Evolutionary conservation across 345 rosid species (phyloP), one percentile per base, ranked within the genome.

Genomic region (Excoecaria cochinchinensis): DNA sequence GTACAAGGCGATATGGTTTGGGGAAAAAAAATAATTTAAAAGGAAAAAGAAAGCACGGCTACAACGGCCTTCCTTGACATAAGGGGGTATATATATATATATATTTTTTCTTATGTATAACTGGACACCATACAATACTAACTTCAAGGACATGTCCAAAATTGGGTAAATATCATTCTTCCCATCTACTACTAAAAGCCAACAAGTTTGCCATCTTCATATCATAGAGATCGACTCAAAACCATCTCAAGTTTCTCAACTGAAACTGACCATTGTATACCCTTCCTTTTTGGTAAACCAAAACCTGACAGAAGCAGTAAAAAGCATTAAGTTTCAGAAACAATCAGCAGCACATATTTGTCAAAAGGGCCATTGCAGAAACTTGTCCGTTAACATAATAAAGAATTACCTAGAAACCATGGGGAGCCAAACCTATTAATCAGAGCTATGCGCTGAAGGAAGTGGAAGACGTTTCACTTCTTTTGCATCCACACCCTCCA

Each of bases 61-160:
- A 36, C 25, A 22, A 57, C 14, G 55, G 52, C 80, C 76, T 78
- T 44, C 42, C 69, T 48, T 22, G 11, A 44, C 57, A 12, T 58
- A 48, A 25, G 16, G 19, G 73, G 25, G 25, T 76, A 38, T 57
- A 71, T 62, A 64, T 31, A 22, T 56, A 62, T 71, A 70, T 77
- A 70, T 46, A 66, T 75, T 55, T 63, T 50, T 53, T 10, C 11
- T 19, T 72, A 67, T 67, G 69, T 72, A 78, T 78, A 77, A 72
- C 55, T 72, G 72, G 73, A 73, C 73, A 72, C 73, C 81, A 56
- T 64, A 67, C 67, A 72, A 59, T 48, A 72, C 76, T 72, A 71
- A 53, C 75, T 31, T 36, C 76, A 72, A 65, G 40, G 71, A 53
- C 47, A 58, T 59, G 73, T 78, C 69, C 81, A 78, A 78, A 78